Percentiles rank a stretch among this genome's conserved stretches.
Evolutionary conservation across 768 basidiomycete genomes (phyloP).

Genomic region (Tubosaeta sp.): DNA sequence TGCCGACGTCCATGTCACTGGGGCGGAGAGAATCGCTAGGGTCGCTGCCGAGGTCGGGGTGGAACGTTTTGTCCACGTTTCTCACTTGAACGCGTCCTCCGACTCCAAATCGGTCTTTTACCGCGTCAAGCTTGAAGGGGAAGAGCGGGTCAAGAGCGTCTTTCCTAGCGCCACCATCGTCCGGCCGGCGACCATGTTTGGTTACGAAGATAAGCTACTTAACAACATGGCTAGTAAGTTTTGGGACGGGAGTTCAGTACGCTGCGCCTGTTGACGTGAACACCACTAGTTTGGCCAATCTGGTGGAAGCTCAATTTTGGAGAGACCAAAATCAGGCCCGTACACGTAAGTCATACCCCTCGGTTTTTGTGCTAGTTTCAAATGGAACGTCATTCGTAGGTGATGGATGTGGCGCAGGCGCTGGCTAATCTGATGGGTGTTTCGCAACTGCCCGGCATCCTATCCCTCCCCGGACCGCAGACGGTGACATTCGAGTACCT

Average conservation of each 20-base stretch:
- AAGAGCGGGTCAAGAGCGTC: constrained; percentile 75
- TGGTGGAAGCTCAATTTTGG: constrained; percentile 93
- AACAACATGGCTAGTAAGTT: constrained; percentile 86
- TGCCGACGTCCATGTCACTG: constrained; percentile 73
- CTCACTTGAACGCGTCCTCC: constrained; percentile 86
- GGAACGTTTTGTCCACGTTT: constrained; percentile 85
- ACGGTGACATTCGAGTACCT: constrained; percentile 80
- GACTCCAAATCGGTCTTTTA: constrained; percentile 82
- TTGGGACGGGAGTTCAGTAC: constrained; percentile 1
- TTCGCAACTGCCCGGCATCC: constrained; percentile 58
- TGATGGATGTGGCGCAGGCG: constrained; percentile 91
- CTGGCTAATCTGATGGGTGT: constrained; percentile 70
- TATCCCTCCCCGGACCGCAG: constrained; percentile 86
- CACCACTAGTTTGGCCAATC: constrained; percentile 66
- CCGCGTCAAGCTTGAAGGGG: constrained; percentile 85
- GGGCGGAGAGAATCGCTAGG: constrained; percentile 82
- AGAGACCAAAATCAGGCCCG: constrained; percentile 83
- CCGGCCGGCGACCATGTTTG: constrained; percentile 80
- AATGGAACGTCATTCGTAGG: constrained; percentile 42
- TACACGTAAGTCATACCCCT: constrained; percentile 61
- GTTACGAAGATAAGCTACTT: constrained; percentile 92
- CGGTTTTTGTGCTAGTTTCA: constrained; percentile 15
- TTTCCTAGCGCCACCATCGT: constrained; percentile 89
- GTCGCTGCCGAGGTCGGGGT: constrained; percentile 76
- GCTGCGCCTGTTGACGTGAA: constrained; percentile 13